Evolutionary conservation across 495 filamentous ascomycete genomes (phyloP), one percentile per base, ranked within the genome.

Genomic region (Lasiosphaeria miniovina): DNA sequence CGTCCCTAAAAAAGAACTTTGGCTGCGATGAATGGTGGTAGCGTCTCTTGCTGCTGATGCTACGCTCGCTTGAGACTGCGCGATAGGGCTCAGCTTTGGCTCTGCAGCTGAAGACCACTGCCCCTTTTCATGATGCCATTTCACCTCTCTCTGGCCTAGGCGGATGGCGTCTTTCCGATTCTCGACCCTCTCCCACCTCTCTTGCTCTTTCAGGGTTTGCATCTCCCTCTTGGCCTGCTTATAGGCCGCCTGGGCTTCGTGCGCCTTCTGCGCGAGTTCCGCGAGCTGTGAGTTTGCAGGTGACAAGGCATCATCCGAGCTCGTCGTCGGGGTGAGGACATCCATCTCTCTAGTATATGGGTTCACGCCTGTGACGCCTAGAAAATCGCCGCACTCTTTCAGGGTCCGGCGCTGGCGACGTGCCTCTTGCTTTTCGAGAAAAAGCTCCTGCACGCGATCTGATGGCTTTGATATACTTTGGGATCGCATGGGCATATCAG

Each of bases 281-380:
- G 65, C 67, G n/a, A 77, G 55, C 6, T 61, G 52, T 43, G 54
- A 57, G 46, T 56, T 67, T 57, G 51, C 53, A 54, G 33, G 33
- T 33, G 58, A 55, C 65, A 41, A 49, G 10, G 54, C 49, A 14
- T 65, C 72, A 3, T 62, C 66, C 4, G 65, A 65, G 58, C 73
- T 76, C 9, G 67, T 74, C 12, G 75, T 77, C 14, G 77, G 75
- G 9, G 77, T 79, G 36, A 79, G 64, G 6, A 76, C 65, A 38
- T 82, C 74, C 56, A 71, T 75, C 60, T 72, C 67, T 2, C 81
- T 80, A n/a, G 80, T 83, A 49, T 74, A 67, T 10, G 81, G 80
- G 59, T 84, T 82, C n/a, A 76, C 74, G 17, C 81, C 80, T 59
- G 80, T 80, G 11, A 82, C 77, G 10, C 81, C 80, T 10, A 83